Conservation (phyloP, 2,329 filamentous ascomycete genomes). For the Sordariomycetes sp. region DNA sequence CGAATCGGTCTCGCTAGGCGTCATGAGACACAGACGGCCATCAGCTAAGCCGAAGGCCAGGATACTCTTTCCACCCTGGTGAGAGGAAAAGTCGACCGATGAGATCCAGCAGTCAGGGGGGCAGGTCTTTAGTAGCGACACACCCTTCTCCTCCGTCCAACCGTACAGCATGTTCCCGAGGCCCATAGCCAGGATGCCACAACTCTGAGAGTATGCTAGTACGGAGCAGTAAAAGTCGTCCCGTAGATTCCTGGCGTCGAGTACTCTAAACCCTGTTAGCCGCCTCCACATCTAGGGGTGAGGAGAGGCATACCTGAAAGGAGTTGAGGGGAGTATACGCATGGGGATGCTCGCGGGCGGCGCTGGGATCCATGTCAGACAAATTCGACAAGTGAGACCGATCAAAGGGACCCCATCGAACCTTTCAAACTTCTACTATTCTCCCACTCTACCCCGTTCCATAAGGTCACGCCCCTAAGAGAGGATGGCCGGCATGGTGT, state of each 20-base stretch:
- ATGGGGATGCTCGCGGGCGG: constrained; percentile 7
- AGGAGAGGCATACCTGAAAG: constrained; percentile 7
- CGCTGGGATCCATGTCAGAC: background rate
- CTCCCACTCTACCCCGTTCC: constrained; percentile 31
- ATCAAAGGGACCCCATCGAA: background rate
- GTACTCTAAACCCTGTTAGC: constrained; percentile 42
- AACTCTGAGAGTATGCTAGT: constrained; percentile 70
- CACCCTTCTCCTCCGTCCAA: constrained; percentile 72
- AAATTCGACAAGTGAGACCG: background rate
- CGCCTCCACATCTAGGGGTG: background rate
- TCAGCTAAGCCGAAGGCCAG: constrained; percentile 76
- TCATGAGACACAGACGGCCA: constrained; percentile 68
- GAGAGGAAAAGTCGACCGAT: constrained; percentile 82
- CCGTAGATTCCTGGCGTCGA: constrained; percentile 80
- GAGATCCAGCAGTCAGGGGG: constrained; percentile 49
- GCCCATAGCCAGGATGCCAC: constrained; percentile 72
- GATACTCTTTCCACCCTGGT: constrained; percentile 63
- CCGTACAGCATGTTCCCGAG: constrained; percentile 71
- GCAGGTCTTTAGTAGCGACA: constrained; percentile 40
- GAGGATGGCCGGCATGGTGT: constrained; percentile 8
- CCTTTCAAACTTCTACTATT: constrained; percentile 7
- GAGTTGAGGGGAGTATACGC: constrained; percentile 5
- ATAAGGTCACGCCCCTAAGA: constrained; percentile 19
- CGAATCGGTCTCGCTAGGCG: constrained; percentile 53
- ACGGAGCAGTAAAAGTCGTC: constrained; percentile 95